These are phyloP conservation scores for Leishmania major DNA, from an alignment of 208 protist genomes.

Conservation along the genomic window DNA sequence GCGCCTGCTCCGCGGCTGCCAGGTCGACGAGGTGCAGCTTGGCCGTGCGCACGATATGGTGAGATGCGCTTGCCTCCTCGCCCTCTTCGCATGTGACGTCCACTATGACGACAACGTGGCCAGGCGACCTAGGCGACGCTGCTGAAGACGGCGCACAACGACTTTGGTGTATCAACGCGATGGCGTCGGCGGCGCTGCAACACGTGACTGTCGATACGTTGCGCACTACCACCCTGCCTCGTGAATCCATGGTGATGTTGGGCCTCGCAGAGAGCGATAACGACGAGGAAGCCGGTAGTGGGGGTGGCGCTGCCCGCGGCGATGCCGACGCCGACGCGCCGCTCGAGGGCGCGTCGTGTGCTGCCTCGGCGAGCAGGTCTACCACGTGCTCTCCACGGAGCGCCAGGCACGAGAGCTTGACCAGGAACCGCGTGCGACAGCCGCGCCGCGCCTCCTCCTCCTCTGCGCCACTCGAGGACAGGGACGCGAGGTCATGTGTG, in stretches of 20 bases:
- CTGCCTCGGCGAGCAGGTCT: conserved; percentile 23
- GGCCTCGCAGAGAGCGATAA: conserved; percentile 2
- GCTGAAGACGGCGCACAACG: conserved; percentile 6
- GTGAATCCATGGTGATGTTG: conserved; percentile 21
- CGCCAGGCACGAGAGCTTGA: conserved; percentile 16
- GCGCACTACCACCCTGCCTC: conserved; percentile 16
- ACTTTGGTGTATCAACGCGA: background rate
- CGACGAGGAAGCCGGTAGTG: background rate
- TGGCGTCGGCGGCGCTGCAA: conserved; percentile 5
- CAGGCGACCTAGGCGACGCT: background rate
- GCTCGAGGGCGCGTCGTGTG: background rate
- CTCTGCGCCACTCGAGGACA: background rate
- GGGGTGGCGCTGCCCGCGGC: no score
- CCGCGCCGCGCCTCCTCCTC: background rate
- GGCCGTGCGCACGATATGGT: conserved; percentile 29
- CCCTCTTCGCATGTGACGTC: conserved; percentile 40
- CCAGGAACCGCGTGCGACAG: background rate
- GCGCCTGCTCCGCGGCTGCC: conserved; percentile 76
- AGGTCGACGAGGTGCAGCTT: conserved; percentile 93
- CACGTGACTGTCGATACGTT: conserved; percentile 14
- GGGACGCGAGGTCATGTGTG: background rate
- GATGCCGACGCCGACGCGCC: background rate
- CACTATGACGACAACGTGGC: conserved; percentile 88
- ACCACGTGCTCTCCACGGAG: conserved; percentile 23
- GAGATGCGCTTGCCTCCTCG: conserved; percentile 22